Base-by-base conservation (phyloP, 345 rosid species). In the Toxicodendron radicans region DNA sequence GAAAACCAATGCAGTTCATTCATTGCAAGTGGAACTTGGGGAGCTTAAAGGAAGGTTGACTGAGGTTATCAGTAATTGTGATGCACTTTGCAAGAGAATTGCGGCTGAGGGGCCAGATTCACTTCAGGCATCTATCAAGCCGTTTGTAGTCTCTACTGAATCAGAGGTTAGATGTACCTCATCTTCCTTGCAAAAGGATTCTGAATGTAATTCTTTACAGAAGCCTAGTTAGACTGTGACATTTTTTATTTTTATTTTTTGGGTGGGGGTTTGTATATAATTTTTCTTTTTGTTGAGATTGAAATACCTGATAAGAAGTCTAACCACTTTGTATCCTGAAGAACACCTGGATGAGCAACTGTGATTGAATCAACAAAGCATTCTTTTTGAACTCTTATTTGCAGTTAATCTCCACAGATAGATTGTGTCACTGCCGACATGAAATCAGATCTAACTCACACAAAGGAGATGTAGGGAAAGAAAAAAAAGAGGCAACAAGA, bases 21-120 rank as follows among this genome's bases (percentile, higher is more conserved):
- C 85, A 18, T 77, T 95, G 85, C 89, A 93, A 85, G 96, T 95
- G 66, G 98, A 93, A 81, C 87, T 95, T 32, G 97, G 98, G 46
- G 98, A 91, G 76, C 90, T 90, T 13, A 91, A 93, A 83, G 98
- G 99, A 58, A 83, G 93, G 76, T 79, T 95, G 79, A 95, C 91
- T 0, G 97, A 93, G 86, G 97, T 93, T 52, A 84, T 91, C 3
- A 90, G 87, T 78, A 95, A 93, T 63, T 91, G 93, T 45, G 88
- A 93, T 72, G 83, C 94, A 17, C 43, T 93, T 23, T 87, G 97
- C 88, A 90, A 89, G 86, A 85, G 96, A 84, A 93, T 95, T 5
- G 79, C 79, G 0, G 32, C 78, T 0, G 97, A 93, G 72, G 98
- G 97, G 7, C 98, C 99, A 1, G 95, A 93, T 72, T 85, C 93